Conservation (phyloP, 108 stramenopile genomes). For the Cyclotella kingstonii region DNA sequence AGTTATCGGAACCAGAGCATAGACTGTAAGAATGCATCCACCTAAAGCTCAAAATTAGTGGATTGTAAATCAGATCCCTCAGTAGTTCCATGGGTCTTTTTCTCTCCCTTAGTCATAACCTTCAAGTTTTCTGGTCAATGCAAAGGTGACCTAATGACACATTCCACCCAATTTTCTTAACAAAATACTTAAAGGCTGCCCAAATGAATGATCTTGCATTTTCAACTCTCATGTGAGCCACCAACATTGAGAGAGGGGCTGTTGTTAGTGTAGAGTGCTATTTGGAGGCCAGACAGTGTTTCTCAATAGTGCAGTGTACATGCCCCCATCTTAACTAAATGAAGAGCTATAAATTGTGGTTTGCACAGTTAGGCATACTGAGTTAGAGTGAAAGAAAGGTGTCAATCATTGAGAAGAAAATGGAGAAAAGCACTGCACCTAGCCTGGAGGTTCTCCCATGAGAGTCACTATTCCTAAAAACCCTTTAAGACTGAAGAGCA, state of each 20-base stretch:
- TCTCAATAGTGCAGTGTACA: conserved; percentile 79
- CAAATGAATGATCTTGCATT: conserved; percentile 53
- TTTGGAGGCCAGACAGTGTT: conserved; percentile 75
- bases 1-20: conserved; percentile 82
- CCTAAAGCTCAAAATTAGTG: conserved; percentile 78
- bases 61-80: conserved; percentile 51
- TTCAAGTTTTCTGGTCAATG: conserved; percentile 60
- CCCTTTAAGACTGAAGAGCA: conserved; percentile 83
- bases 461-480: conserved; percentile 75
- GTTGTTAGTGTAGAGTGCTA: conserved; percentile 79
- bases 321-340: conserved; percentile 79
- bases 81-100: conserved; percentile 4
- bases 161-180: conserved; percentile 83
- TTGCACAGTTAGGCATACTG: background rate
- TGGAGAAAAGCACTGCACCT: background rate
- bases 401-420: background rate
- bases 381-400: conserved; percentile 2
- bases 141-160: conserved; percentile 79
- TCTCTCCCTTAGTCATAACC: conserved; percentile 29
- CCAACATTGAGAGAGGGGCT: conserved; percentile 43
- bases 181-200: conserved; percentile 72
- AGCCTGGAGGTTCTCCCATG: conserved; percentile 29
- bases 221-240: conserved; percentile 28
- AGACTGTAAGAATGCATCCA: conserved; percentile 70
- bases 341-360: conserved; percentile 38